A percentile compares a stretch with the other conserved stretches of the same genome.
phyloP scores from a whole-genome alignment of 768 basidiomycete species.

The Boletus tomentosulus region DNA sequence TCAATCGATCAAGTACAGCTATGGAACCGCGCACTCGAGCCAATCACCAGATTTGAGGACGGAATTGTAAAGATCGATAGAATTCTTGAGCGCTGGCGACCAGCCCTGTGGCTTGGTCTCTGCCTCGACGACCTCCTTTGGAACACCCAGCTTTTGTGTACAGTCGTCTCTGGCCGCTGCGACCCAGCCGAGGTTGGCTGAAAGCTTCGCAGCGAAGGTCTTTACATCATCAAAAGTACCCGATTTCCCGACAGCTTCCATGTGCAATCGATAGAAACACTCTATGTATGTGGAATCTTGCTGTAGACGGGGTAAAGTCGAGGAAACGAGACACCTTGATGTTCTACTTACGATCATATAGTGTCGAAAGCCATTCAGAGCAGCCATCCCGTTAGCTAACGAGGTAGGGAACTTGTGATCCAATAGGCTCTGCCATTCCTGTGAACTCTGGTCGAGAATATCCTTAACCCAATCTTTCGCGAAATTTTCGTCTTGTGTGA shows the following conservation, averaged over 20 bases:
- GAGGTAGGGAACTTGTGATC: neutral
- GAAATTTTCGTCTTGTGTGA: neutral
- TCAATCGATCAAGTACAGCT: too few relatives aligned
- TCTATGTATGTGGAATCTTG: neutral
- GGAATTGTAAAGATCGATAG: neutral
- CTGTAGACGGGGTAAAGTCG: neutral
- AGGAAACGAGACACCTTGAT: neutral
- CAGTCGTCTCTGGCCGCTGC: neutral
- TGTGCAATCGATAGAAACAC: neutral
- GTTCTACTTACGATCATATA: neutral
- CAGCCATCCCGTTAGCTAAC: neutral
- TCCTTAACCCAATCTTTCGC: neutral
- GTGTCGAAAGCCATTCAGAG: neutral
- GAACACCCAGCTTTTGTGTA: neutral
- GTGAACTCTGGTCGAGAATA: neutral
- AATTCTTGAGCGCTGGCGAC: neutral
- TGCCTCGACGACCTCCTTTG: neutral
- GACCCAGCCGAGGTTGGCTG: neutral
- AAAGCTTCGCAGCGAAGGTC: neutral
- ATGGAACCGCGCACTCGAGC: neutral
- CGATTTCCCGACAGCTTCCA: neutral
- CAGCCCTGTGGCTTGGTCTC: neutral
- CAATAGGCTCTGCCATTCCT: neutral
- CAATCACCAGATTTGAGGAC: neutral
- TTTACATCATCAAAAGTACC: neutral